Base-by-base conservation (phyloP, 179 eudicot species). In the Silene noctiflora region DNA sequence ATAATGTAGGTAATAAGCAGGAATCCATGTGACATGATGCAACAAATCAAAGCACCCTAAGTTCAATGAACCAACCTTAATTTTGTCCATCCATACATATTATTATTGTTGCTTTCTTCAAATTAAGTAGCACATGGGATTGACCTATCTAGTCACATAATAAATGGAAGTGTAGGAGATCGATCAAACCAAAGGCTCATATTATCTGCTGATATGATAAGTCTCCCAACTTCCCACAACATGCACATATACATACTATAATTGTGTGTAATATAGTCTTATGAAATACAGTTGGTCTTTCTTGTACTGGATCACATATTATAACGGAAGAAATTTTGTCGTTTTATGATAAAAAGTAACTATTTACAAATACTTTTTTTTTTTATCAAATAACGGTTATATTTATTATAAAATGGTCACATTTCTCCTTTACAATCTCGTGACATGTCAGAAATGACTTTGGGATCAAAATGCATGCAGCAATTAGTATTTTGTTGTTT, bases 21-120 rank as follows among this genome's bases (percentile, higher is more conserved):
- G 33, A 27, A 53, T 12, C 44, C 80, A 77, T 77, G 75, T 77
- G 80, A 59, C 35, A 62, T 70, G 62, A 77, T 69, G 69, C 53
- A 77, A 61, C 51, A 46, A 63, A 58, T 59, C 55, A 60, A 55
- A 1, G 48, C 12, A 70, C 51, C 63, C 27, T 7, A 77, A 70
- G 75, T 21, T 42, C 60, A 70, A 58, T 60, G 80, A 77, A 77
- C 75, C 31, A 51, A 77, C 80, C 51, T 70, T 68, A 33, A 42
- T 3, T 76, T 69, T 70, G 75, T 59, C 74, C 29, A 42, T n/a
- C 39, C 24, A 76, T 59, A 76, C 11, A 22, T 69, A 22, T 42
- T 56, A 35, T 53, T 56, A 35, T 53, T 39, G 44, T 56, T 39
- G 46, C 46, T 39, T 39, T 39, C 42, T 6, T 24, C 8, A 16